Evolutionary conservation across 345 rosid species (phyloP), one percentile per base, ranked within the genome.

Genomic region (Gossypium longicalyx): DNA sequence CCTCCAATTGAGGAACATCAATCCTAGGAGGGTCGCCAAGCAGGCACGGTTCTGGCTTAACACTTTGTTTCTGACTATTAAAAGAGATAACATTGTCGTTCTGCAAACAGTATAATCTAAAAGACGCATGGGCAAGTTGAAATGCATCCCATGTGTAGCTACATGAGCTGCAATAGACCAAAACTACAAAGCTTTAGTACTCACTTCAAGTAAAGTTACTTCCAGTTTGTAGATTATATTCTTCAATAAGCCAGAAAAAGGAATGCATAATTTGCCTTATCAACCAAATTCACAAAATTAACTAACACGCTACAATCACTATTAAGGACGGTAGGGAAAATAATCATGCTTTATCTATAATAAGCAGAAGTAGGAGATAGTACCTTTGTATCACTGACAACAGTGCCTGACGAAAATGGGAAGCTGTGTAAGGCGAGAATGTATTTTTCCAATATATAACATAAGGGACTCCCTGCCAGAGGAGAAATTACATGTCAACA

Each of bases 331-430:
- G 25, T 9, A 13, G 20, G 20, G 47, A 51, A 52, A 52, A 48
- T 25, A 5, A 43, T 25, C 17, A 17, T 49, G 9, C 34, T 51
- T 62, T 27, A 71, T 76, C 12, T 20, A 44, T n/a, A 52, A 70
- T 12, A 17, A 44, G 43, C 56, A 52, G 58, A 77, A 59, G 57
- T 15, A 43, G 56, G 77, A 13, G 53, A 74, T 60, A 57, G 44
- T 89, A 93, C 99, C 99, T 93, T 77, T 89, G 94, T 72, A 93
- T 75, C 73, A 93, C 88, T n/a, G 98, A 91, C n/a, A 91, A 86
- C 64, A 95, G 80, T 70, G 97, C 93, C 73, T 89, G 93, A 58
- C 89, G 93, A 78, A 95, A 95, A 86, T 95, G 99, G 76, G 88
- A 83, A 77, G 94, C 93, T 47, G 84, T 87, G 80, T 87, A 88